Evolutionary conservation across 1,284 basidiomycete genomes (phyloP), one percentile per base, ranked within the genome.

Genomic region (Cryptococcus hybrid): DNA sequence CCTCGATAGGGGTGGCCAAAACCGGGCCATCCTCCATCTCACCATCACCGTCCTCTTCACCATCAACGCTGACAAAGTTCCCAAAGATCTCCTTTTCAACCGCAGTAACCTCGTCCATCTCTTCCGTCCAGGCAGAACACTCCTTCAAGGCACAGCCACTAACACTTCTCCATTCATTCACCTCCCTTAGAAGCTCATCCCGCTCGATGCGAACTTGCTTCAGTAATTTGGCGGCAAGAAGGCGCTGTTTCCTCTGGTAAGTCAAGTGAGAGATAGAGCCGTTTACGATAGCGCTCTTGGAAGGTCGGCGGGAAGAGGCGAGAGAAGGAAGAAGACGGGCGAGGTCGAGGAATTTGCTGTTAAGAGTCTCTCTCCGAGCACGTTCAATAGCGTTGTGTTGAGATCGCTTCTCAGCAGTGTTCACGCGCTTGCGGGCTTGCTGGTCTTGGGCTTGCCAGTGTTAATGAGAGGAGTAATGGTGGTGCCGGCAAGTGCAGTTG

Each of bases 381-480:
- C 93, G 84, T 80, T 96, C 93, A 58, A 95, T 90, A 37, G 93
- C 93, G 72, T 97, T 97, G 80, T 96, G 92, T 42, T 89, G 92
- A 5, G 91, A 90, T 50, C 92, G 83, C 75, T 92, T 88, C 77
- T 95, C 93, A 60, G 92, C 92, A 47, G 92, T 95, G 80, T 93
- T 93, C 59, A 91, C 90, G 42, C 91, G 85, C 66, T 78, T 78
- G 50, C 77, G 65, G 83, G 77, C 82, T 87, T 71, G 86, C 85
- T 77, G 47, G 56, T 58, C 43, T 52, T 55, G 24, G 65, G 55
- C 49, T 64, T 64, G 52, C 46, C 34, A 18, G 18, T 18, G 18
- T 18, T 18, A 18, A 18, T 18, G 1, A 18, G 18, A 18, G 18
- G 18, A 18, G 18, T 18, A 18, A 18, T 18, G 56, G 57, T 51